Base-by-base conservation (phyloP, 352 stramenopile species). In the Blastocystis sp. region DNA sequence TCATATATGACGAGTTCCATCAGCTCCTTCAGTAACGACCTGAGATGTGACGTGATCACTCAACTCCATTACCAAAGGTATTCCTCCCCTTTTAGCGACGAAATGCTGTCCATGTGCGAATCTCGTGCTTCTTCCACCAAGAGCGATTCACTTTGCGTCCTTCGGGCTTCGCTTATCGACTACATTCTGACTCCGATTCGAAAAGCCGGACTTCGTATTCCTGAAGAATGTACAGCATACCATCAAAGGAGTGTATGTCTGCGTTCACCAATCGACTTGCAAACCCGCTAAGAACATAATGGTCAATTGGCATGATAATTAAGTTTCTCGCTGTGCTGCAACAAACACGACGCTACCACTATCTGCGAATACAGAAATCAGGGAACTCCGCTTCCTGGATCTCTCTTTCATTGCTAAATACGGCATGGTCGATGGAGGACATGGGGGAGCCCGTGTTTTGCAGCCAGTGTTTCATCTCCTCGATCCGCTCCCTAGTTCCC, bases 371-470 rank as follows among this genome's bases (percentile, higher is more conserved):
- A 3, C 11, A 24, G 13, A 81, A 81, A 37, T 59, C 45, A 5
- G 45, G n/a, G 43, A 81, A 81, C 1, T 63, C 43, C 20, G 24
- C 26, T 20, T 65, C 41, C 4, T 81, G 45, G 11, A 81, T n/a
- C 8, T 62, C 50, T 62, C 43, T 62, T 37, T 81, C 70, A 37
- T 81, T 81, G 43, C n/a, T 63, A 39, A 81, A 81, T 9, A 41
- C 45, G 24, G 70, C 41, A 24, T 65, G 70, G 45, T 81, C 70
- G 30, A 81, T 81, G 11, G 7, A 8, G 7, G 70, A 81, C 54
- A 56, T n/a, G 3, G 70, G 70, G 18, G 70, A 81, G 9, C 70
- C 70, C 43, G 70, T 81, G 11, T 81, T 11, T 37, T 65, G 41
- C 6, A 81, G 34, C 70, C 70, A 81, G 0, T 43, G 5, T 18